Conservation (phyloP, 768 basidiomycete species). For the Gelatoporia subvermispora region DNA sequence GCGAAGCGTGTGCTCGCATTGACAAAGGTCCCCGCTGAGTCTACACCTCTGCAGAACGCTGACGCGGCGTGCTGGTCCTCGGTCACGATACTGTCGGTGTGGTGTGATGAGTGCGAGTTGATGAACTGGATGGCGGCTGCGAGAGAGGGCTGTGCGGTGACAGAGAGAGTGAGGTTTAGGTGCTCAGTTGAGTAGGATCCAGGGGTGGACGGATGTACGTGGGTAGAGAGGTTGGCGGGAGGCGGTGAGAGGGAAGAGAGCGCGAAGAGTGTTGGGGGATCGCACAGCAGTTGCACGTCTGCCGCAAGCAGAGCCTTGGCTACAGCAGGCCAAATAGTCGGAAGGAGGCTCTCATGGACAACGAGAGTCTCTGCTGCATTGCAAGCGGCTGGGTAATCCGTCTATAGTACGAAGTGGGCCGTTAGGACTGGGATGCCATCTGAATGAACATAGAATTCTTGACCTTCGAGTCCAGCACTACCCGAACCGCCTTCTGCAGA, state of each 20-base stretch:
- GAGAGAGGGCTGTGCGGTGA: slow-evolving; percentile 70
- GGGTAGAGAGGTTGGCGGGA: slow-evolving; percentile 33
- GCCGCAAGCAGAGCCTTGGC: slow-evolving; percentile 65
- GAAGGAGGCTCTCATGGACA: slow-evolving; percentile 68
- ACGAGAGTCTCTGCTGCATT: slow-evolving; percentile 90
- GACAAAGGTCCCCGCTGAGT: slow-evolving; percentile 88
- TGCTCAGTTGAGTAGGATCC: slow-evolving; percentile 83
- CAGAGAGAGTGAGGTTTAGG: slow-evolving; percentile 79
- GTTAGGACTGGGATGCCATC: not conserved
- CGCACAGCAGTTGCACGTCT: slow-evolving; percentile 78
- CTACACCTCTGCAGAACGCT: slow-evolving; percentile 81
- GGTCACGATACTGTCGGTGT: slow-evolving; percentile 91
- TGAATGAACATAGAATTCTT: not conserved
- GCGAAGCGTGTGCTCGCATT: slow-evolving; percentile 96
- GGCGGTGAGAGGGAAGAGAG: slow-evolving; percentile 36
- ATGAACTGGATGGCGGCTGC: slow-evolving; percentile 79
- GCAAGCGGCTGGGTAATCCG: slow-evolving; percentile 93
- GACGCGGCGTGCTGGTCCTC: slow-evolving; percentile 63
- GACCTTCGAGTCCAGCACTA: slow-evolving; percentile 88
- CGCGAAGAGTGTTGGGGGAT: slow-evolving; percentile 54
- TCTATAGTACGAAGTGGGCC: slow-evolving; percentile 38
- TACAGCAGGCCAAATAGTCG: slow-evolving; percentile 77
- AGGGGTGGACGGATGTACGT: slow-evolving; percentile 50
- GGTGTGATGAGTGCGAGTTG: slow-evolving; percentile 90
- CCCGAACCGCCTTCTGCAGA: slow-evolving; percentile 69